phyloP scores from a whole-genome alignment of 2,329 filamentous ascomycete species.

The Leptographium wingfieldii region DNA sequence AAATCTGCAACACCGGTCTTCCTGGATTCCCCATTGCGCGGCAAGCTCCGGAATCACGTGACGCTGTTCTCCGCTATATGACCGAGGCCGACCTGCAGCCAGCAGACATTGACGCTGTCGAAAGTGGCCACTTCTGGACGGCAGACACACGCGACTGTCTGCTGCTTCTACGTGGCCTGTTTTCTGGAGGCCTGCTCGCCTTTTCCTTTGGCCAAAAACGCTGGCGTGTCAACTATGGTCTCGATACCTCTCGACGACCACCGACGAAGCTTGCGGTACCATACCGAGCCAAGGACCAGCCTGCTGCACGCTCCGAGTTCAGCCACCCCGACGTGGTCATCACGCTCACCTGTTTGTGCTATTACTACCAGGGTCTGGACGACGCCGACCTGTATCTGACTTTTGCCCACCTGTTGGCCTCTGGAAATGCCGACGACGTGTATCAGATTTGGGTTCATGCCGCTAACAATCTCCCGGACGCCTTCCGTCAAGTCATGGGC shows the following conservation, averaged over 20 bases:
- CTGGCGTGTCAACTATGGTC: slow-evolving; percentile 54
- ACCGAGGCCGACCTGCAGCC: background rate
- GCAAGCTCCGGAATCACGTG: background rate
- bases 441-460: slow-evolving; percentile 25
- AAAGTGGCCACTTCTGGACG: slow-evolving; percentile 25
- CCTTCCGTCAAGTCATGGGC: too few relatives aligned
- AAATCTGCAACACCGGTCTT: slow-evolving; percentile 20
- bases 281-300: slow-evolving; percentile 46
- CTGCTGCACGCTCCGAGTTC: slow-evolving; percentile 43
- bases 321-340: slow-evolving; percentile 49
- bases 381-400: slow-evolving; percentile 34
- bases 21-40: slow-evolving; percentile 9
- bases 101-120: slow-evolving; percentile 18
- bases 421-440: slow-evolving; percentile 37
- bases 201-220: slow-evolving; percentile 45
- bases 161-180: slow-evolving; percentile 39
- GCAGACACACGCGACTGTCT: slow-evolving; percentile 22
- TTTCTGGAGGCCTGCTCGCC: slow-evolving; percentile 39
- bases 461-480: too few relatives aligned
- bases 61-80: too few relatives aligned
- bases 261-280: slow-evolving; percentile 41
- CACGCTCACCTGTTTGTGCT: slow-evolving; percentile 39
- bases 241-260: slow-evolving; percentile 28
- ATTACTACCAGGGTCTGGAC: slow-evolving; percentile 42
- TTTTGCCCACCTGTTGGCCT: slow-evolving; percentile 33